Evolutionary conservation across 495 filamentous ascomycete genomes (phyloP), one percentile per base, ranked within the genome.

Genomic region (Astrothelium subdiscretum): DNA sequence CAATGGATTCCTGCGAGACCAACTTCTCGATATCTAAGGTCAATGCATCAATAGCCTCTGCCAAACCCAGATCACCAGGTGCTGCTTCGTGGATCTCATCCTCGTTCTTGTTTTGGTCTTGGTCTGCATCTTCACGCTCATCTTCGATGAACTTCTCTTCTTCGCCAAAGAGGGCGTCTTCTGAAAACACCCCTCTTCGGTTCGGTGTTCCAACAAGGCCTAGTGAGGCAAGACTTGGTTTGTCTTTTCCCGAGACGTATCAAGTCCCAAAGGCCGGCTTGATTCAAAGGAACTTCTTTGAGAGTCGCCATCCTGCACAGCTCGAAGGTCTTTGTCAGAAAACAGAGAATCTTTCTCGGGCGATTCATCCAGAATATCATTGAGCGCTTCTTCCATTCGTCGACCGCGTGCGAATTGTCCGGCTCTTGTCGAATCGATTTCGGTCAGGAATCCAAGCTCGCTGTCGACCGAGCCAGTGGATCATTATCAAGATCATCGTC

Each of bases 381-480:
- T 95, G n/a, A 99, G 77, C 54, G 94, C 94, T 59, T 85, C 85
- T 72, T 97, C 91, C 88, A 99, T 91, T 89, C 94, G 74, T 95
- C 84, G 20, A 99, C 90, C 32, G 96, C 78, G 66, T 79, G 69
- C 22, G 73, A 78, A 64, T 83, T 67, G n/a, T 76, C 69, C 6
- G 63, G 72, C 29, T 65, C 62, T 13, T 67, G 62, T 26, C 63
- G 66, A 15, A 57, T 51, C 48, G 59, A 26, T 10, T 72, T 74
- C 18, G 31, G 10, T 18, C 74, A 74, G 11, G 75, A 73, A 27
- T 76, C 74, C 74, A 86, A 65, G 43, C 84, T 87, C 44, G 82
- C 76, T 10, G 78, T 81, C 6, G 86, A 88, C 59, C 74, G 76
- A 31, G 81, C 79, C 58, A 87, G 75, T 26, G 79, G 77, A 62